Evolutionary conservation across 1,284 basidiomycete genomes (phyloP), one percentile per base, ranked within the genome.

Genomic region (Rhodotorula mucilaginosa): DNA sequence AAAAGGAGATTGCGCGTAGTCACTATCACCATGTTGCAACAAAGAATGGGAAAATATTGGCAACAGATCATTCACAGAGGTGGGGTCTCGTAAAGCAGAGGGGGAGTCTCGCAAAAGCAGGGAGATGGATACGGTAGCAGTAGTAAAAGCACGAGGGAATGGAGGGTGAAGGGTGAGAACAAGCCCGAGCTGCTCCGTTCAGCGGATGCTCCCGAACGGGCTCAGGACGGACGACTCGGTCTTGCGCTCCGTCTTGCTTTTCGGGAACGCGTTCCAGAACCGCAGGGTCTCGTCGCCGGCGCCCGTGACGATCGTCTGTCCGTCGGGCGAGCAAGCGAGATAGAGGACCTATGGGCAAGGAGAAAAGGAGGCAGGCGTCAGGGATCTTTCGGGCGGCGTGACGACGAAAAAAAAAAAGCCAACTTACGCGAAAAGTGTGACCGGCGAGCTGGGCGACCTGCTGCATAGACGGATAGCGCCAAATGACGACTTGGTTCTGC

Each of bases 401-500:
- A 29, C 12, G 8, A 19, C 49, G 6, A 5, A 26, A 34, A 5
- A 13, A 18, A 23, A 3, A 26, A 44, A 21, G 21, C 15, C 10
- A 8, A 58, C 69, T 39, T 18, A 72, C 96, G 74, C 93, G 90
- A 79, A 90, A 92, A 0, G 93, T 93, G 81, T 99, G 96, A 7
- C 97, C 97, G 0, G 92, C 92, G 19, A 99, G 85, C 7, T 93
- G 93, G 0, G 95, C 95, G 13, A 98, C 92, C 86, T 94, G 94
- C 70, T 90, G 89, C 81, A 96, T 85, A 15, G 89, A 89, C 0
- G 96, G 97, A 81, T 98, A 98, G 79, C 91, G 90, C 96, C 96
- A 99, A 75, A 99, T 92, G 79, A 93, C 95, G 68, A 99, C 96
- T 82, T 99, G 96, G 82, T 99, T 98, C 81, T 97, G 94, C 8